Evolutionary conservation across 345 rosid species (phyloP).

Genomic region (Angophora floribunda): DNA sequence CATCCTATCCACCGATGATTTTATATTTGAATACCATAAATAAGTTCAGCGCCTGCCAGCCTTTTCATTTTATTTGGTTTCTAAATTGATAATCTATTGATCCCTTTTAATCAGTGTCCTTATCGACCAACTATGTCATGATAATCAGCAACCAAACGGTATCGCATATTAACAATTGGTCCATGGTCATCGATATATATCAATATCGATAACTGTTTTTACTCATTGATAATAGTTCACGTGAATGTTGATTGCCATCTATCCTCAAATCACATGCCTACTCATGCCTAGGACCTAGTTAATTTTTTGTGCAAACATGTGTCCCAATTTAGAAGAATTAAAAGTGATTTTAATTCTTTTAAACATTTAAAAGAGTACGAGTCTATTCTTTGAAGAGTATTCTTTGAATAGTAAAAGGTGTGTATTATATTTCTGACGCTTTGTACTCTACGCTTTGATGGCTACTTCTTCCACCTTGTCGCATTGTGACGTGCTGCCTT

Average conservation of each 20-base stretch:
- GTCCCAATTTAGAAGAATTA: neutral
- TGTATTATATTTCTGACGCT: neutral
- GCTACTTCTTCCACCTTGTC: neutral
- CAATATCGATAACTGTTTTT: neutral
- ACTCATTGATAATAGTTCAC: neutral
- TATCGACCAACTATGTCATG: neutral
- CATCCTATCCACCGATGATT: too few species aligned
- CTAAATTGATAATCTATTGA: neutral
- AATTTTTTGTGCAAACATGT: neutral
- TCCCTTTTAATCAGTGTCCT: neutral
- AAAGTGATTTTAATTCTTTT: neutral
- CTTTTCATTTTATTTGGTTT: neutral
- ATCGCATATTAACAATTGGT: neutral
- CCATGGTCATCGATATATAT: rapidly evolving
- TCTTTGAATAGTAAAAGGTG: neutral
- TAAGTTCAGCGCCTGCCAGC: neutral
- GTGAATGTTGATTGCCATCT: neutral
- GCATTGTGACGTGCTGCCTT: neutral
- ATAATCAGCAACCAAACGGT: rapidly evolving
- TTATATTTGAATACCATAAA: neutral
- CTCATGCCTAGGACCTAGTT: neutral
- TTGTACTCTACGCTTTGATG: neutral
- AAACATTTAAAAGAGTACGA: neutral
- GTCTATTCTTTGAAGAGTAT: neutral
- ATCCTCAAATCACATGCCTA: neutral